Percentiles rank a stretch among this genome's conserved stretches.
Conservation (phyloP, 192 early-diverging fungal species). For the Entophlyctis helioformis region DNA sequence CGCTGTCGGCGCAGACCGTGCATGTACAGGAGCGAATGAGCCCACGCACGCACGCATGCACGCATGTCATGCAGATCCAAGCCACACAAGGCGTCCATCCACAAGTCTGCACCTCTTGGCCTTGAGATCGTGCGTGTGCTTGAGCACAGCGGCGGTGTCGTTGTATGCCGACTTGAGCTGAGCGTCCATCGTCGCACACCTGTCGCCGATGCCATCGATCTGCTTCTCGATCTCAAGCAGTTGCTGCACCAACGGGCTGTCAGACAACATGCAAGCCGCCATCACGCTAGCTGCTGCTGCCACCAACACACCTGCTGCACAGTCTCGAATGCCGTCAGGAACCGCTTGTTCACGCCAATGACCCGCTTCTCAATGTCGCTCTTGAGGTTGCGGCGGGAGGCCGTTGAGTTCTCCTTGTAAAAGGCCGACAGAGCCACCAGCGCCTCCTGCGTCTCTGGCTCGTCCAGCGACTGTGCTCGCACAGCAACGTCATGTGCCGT, state of each 20-base stretch:
- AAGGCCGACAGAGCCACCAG: constrained; percentile 50
- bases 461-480: constrained; percentile 38
- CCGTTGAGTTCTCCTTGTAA: constrained; percentile 35
- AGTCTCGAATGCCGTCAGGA: constrained; percentile 41
- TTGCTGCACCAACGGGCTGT: constrained; percentile 25
- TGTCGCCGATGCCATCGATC: constrained; percentile 43
- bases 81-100: neutral
- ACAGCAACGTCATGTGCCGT: neutral
- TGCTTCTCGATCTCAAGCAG: constrained; percentile 46
- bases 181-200: constrained; percentile 47
- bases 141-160: constrained; percentile 48
- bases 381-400: constrained; percentile 40
- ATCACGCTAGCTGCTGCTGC: neutral
- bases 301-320: constrained; percentile 25
- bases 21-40: neutral
- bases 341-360: constrained; percentile 36
- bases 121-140: constrained; percentile 53
- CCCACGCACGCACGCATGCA: neutral
- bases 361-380: constrained; percentile 47
- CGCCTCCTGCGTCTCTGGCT: constrained; percentile 48
- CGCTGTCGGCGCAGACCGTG: constrained; percentile 9
- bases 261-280: too few species aligned
- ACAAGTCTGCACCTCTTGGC: constrained; percentile 36
- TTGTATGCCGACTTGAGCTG: constrained; percentile 39
- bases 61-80: neutral